These are phyloP conservation scores for Mesembryanthemum crystallinum DNA, from an alignment of 148 eudicot species.

Conservation along the genomic window DNA sequence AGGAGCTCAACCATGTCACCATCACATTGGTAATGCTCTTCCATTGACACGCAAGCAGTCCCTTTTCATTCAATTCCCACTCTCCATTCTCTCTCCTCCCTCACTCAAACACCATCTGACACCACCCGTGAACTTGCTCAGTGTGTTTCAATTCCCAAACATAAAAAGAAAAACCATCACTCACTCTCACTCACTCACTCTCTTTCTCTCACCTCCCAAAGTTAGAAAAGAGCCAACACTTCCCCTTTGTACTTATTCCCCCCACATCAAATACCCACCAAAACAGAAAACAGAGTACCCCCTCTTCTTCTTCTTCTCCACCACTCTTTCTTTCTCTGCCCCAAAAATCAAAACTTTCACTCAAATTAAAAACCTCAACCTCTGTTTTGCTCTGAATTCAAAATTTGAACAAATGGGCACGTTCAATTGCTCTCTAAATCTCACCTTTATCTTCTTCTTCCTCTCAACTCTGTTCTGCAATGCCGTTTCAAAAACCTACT, in stretches of 20 bases:
- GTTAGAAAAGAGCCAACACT: background rate
- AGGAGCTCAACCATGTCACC: background rate
- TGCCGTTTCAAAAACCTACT: conserved; percentile 45
- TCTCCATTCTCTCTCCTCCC: too few species aligned
- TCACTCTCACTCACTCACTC: background rate
- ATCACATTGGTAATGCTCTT: background rate
- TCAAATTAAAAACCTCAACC: background rate
- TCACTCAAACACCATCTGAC: too few species aligned
- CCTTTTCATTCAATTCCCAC: conserved; percentile 2
- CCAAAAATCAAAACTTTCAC: too few species aligned
- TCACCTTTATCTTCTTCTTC: background rate
- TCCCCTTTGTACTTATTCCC: background rate
- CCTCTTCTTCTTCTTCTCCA: background rate
- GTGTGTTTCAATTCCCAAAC: too few species aligned
- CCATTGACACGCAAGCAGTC: conserved; percentile 11
- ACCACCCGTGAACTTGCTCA: too few species aligned
- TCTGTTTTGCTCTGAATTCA: background rate
- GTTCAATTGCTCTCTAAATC: background rate
- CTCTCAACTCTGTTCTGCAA: conserved; percentile 8
- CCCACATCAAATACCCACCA: too few species aligned
- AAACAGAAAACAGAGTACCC: background rate
- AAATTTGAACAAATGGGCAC: background rate
- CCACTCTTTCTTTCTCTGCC: too few species aligned
- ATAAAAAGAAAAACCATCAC: background rate
- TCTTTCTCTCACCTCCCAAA: conserved; percentile 7